These are phyloP conservation scores for Aspergillus glaucus DNA, from an alignment of 2,329 filamentous ascomycete species.

Conservation along the genomic window DNA sequence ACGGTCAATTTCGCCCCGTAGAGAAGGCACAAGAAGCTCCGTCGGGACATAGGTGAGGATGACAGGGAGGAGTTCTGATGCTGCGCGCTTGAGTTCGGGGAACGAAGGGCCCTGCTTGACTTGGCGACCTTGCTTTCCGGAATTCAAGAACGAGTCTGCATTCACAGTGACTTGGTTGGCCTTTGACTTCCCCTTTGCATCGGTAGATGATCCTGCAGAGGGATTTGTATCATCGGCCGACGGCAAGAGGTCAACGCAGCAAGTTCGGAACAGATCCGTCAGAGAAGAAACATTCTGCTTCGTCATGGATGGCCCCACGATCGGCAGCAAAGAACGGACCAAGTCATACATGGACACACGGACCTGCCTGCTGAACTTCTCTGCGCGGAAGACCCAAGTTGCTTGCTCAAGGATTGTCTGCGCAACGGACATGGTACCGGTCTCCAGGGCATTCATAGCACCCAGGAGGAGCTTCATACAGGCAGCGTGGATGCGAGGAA, in stretches of 20 bases:
- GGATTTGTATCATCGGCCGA: conserved; percentile 32
- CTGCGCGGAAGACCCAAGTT: conserved; percentile 60
- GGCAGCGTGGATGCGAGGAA: conserved; percentile 69
- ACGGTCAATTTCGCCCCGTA: conserved; percentile 71
- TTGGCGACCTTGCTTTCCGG: conserved; percentile 28
- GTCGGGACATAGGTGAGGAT: conserved; percentile 61
- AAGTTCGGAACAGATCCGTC: conserved; percentile 55
- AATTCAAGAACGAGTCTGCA: conserved; percentile 64
- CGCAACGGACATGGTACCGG: conserved; percentile 53
- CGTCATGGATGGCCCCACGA: conserved; percentile 60
- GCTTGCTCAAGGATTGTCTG: conserved; percentile 65
- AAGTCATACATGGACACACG: conserved; percentile 58
- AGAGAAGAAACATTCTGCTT: conserved; percentile 62
- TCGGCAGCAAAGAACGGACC: conserved; percentile 51
- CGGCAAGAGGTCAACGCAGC: conserved; percentile 68
- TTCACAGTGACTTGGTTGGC: conserved; percentile 43
- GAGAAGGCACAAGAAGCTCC: conserved; percentile 60
- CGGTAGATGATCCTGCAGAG: conserved; percentile 25
- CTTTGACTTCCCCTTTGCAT: conserved; percentile 36
- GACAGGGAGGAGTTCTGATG: conserved; percentile 55
- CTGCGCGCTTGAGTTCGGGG: conserved; percentile 49
- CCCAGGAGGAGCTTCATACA: conserved; percentile 57
- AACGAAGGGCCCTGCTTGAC: conserved; percentile 12
- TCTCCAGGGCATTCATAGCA: conserved; percentile 54
- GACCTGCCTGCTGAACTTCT: conserved; percentile 46